These are phyloP conservation scores for Lentinula novae-zelandiae DNA, from an alignment of 1,284 basidiomycete genomes.

Conservation along the genomic window DNA sequence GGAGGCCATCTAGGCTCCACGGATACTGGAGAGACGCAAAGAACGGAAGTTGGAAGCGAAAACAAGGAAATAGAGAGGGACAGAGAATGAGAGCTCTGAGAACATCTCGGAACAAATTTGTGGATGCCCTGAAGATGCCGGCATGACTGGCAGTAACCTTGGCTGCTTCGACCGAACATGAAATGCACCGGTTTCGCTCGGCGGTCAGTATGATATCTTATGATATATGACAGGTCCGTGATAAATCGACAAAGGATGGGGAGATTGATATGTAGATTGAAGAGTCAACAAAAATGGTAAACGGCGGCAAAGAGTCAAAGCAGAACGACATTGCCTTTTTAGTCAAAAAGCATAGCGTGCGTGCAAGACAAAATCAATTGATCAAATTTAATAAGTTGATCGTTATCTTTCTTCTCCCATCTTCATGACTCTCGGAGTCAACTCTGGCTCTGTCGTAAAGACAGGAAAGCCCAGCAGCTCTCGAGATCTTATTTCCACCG, in stretches of 20 bases:
- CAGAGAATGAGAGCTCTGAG: not conserved
- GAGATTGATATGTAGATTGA: too few relatives aligned
- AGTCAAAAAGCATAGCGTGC: not conserved
- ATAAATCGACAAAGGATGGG: too few relatives aligned
- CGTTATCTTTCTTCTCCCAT: not conserved
- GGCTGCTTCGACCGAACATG: not conserved
- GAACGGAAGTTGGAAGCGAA: conserved; percentile 21
- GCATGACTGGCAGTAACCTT: not conserved
- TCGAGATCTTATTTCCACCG: conserved; percentile 41
- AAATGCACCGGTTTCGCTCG: not conserved
- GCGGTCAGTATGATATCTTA: not conserved
- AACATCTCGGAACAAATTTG: not conserved
- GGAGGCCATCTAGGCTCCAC: conserved; percentile 41
- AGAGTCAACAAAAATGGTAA: too few relatives aligned
- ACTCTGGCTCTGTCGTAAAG: conserved; percentile 17
- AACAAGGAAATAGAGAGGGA: conserved; percentile 8
- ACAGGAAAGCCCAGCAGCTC: conserved; percentile 22
- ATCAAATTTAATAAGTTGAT: too few relatives aligned
- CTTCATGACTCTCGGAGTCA: conserved; percentile 13
- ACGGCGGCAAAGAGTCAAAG: not conserved
- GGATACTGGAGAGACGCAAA: conserved; percentile 11
- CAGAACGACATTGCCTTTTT: not conserved
- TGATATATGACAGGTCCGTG: too few relatives aligned
- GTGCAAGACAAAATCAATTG: too few relatives aligned
- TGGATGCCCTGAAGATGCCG: not conserved